A percentile compares a stretch with the other conserved stretches of the same genome.
These are phyloP conservation scores for Trichoderma afroharzianum DNA, from an alignment of 2,329 filamentous ascomycete genomes.

Conservation along the genomic window DNA sequence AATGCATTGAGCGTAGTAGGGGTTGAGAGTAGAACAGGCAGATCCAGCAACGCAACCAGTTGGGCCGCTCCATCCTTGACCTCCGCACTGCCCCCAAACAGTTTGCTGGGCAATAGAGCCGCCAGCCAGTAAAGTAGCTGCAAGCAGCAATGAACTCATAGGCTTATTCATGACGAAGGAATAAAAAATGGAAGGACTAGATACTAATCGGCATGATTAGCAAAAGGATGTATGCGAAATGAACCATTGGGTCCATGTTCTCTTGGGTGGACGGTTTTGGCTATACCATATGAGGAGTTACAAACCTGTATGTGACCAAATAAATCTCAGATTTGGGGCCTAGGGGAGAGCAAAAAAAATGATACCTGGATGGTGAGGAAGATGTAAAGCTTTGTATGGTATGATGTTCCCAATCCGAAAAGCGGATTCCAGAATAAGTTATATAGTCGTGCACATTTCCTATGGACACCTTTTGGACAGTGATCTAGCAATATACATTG, in stretches of 20 bases:
- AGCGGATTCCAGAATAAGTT: not conserved
- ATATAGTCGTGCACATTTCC: not conserved
- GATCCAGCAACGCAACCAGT: not conserved
- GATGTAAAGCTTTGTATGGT: not conserved
- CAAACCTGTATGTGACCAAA: not conserved
- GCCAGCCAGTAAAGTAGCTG: not conserved
- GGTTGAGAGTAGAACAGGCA: not conserved
- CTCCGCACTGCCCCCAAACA: slow-evolving; percentile 9
- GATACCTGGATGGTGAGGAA: not conserved
- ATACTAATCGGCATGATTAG: not conserved
- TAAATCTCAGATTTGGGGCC: not conserved
- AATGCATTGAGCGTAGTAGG: slow-evolving; percentile 7
- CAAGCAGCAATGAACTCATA: not conserved
- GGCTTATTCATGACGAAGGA: not conserved
- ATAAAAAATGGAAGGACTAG: not conserved
- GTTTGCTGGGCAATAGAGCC: not conserved
- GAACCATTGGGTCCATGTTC: not conserved
- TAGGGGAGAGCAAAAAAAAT: not conserved
- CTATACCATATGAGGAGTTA: not conserved
- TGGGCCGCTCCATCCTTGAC: not conserved
- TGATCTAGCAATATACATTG: not conserved
- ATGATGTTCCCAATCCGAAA: not conserved
- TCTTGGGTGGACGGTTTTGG: not conserved
- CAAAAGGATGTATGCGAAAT: not conserved
- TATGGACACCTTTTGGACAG: not conserved